Percentiles rank a stretch among this genome's conserved stretches.
Conservation (phyloP, 495 filamentous ascomycete genomes). For the Neurospora sp. region DNA sequence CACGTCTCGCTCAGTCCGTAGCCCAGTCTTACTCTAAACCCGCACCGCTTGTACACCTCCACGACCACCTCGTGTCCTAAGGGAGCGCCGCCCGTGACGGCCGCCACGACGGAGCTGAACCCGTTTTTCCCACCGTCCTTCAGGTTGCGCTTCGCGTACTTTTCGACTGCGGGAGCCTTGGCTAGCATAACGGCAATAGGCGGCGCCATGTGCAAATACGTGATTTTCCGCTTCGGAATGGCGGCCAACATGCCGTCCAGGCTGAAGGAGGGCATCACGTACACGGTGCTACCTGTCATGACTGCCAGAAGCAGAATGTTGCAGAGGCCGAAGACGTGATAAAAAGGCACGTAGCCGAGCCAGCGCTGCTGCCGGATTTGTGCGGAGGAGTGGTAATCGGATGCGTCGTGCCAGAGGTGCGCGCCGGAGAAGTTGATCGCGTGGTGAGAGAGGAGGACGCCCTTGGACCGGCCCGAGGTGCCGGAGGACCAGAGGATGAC, state of each 20-base stretch:
- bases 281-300: conserved; percentile 45
- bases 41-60: conserved; percentile 48
- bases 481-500: conserved; percentile 78
- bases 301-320: conserved; percentile 46
- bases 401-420: conserved; percentile 27
- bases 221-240: conserved; percentile 41
- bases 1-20: conserved; percentile 66
- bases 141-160: conserved; percentile 46
- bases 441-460: conserved; percentile 64
- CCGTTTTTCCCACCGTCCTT: conserved; percentile 12
- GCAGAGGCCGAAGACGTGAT: conserved; percentile 26
- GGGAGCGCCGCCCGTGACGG: conserved; percentile 50
- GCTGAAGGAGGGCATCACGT: conserved; percentile 50
- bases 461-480: conserved; percentile 75
- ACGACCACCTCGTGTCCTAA: conserved; percentile 53
- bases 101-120: conserved; percentile 14
- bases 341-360: conserved; percentile 29
- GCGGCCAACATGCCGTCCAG: conserved; percentile 47
- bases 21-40: conserved; percentile 58
- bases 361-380: conserved; percentile 45
- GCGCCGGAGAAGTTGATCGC: conserved; percentile 20
- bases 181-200: conserved; percentile 61
- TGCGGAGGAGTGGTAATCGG: conserved; percentile 8
- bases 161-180: conserved; percentile 50
- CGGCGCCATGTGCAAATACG: conserved; percentile 55